Base-by-base conservation (phyloP, 225 moss, liverwort and hornwort species). In the Polytrichum formosum region DNA sequence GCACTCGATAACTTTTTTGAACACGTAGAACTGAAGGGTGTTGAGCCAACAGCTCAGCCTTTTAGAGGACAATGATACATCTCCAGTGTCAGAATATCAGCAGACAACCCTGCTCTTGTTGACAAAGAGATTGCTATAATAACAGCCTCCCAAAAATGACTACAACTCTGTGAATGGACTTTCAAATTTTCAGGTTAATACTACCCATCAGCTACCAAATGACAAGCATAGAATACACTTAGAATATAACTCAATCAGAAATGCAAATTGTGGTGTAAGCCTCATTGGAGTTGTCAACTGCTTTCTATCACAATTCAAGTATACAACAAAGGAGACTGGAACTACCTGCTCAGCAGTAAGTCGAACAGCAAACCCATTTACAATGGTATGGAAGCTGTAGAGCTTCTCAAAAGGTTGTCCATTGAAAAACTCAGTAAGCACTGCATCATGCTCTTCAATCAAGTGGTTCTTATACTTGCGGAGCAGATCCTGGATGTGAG, bases 311-410 rank as follows among this genome's bases (percentile, higher is more conserved):
- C 16, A 46, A 16, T 46, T 46, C 46, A 58, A 1, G 7, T 20
- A 58, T 22, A 58, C 58, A 23, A 20, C 58, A 6, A 22, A 20
- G 20, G 21, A 58, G 20, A n/a, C 58, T 58, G 21, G 55, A 60
- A 33, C 30, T 33, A 82, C 85, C 84, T 84, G 78, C 16, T 81
- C 75, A 6, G 55, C 31, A 30, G 84, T 84, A 54, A 84, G 84
- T 37, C 73, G 61, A 20, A 84, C 75, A 8, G 78, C 80, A 9
- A 78, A 75, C 35, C 84, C 84, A 78, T 84, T 84, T 19, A 84
- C 37, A 23, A 84, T 59, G 67, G 81, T 80, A 4, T 73, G 73
- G 55, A 79, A 84, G n/a, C 75, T 75, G 55, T 84, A 84, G 5
- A 22, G 27, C 37, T 73, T 84, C 13, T 78, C 77, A n/a, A 66